These are phyloP conservation scores for Wickerhamiella siamensis DNA, from an alignment of 805 yeast species.

Conservation along the genomic window DNA sequence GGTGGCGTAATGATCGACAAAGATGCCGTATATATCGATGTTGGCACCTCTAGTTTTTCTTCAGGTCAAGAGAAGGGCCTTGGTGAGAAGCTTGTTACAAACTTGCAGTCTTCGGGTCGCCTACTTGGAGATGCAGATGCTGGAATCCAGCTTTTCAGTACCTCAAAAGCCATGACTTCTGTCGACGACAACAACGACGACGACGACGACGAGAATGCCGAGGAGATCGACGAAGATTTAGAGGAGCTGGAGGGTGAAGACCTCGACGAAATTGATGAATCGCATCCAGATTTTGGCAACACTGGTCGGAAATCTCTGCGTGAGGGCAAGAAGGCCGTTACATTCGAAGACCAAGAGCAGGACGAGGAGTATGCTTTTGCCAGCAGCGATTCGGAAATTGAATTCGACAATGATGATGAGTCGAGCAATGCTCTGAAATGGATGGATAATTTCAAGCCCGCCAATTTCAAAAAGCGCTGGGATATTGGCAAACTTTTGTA, in stretches of 20 bases:
- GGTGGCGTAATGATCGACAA: slow-evolving; percentile 95
- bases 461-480: slow-evolving; percentile 46
- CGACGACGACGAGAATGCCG: slow-evolving; percentile 24
- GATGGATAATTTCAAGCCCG: slow-evolving; percentile 32
- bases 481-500: slow-evolving; percentile 71
- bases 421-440: slow-evolving; percentile 23
- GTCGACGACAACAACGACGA: slow-evolving; percentile 28
- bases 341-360: slow-evolving; percentile 1
- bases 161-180: slow-evolving; percentile 36
- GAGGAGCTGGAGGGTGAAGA: slow-evolving; percentile 23
- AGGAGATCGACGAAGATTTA: slow-evolving; percentile 25
- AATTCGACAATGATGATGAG: slow-evolving; percentile 11
- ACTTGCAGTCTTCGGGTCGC: slow-evolving; percentile 55
- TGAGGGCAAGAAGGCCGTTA: neutral
- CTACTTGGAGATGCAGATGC: slow-evolving; percentile 42
- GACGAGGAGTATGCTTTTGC: slow-evolving; percentile 14
- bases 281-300: slow-evolving; percentile 21
- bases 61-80: slow-evolving; percentile 59
- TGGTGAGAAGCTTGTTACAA: slow-evolving; percentile 77
- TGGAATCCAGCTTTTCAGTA: slow-evolving; percentile 63
- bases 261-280: slow-evolving; percentile 36
- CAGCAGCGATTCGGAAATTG: slow-evolving; percentile 14
- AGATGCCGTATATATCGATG: slow-evolving; percentile 92
- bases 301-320: slow-evolving; percentile 20
- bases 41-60: slow-evolving; percentile 42